Evolutionary conservation across 2,329 filamentous ascomycete species (phyloP).

Genomic region (Plenodomus tracheiphilus): DNA sequence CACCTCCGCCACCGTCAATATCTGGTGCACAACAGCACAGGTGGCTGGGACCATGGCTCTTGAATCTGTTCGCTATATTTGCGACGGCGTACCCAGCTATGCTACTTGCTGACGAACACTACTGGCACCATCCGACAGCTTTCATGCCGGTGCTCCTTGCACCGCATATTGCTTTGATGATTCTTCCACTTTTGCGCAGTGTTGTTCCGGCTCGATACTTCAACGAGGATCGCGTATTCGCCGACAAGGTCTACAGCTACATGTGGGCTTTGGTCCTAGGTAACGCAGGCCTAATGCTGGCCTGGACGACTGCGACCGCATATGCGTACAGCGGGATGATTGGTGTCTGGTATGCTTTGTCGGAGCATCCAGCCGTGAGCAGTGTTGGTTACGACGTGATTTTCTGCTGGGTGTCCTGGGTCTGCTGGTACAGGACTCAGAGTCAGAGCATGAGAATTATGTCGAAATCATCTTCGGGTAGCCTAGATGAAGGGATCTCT

Average conservation of each 20-base stretch:
- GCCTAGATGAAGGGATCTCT: background rate
- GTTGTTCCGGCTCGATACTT: constrained; percentile 26
- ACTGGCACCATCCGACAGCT: constrained; percentile 27
- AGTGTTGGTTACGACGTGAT: constrained; percentile 42
- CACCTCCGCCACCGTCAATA: constrained; percentile 13
- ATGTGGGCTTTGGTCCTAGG: constrained; percentile 26
- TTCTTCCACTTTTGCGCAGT: constrained; percentile 28
- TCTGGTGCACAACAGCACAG: constrained; percentile 10
- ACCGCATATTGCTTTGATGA: constrained; percentile 34
- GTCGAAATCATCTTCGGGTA: background rate
- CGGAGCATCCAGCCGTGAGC: constrained; percentile 41
- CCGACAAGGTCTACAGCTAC: constrained; percentile 25
- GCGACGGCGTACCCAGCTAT: constrained; percentile 24
- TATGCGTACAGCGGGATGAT: constrained; percentile 22
- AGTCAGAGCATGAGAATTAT: background rate
- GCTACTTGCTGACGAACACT: constrained; percentile 29
- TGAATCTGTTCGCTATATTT: constrained; percentile 27
- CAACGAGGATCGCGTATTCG: constrained; percentile 19
- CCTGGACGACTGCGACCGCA: constrained; percentile 13
- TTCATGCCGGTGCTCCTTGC: constrained; percentile 35
- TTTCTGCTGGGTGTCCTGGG: constrained; percentile 44
- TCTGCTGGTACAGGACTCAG: constrained; percentile 31
- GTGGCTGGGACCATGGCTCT: constrained; percentile 34
- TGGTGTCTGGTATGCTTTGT: constrained; percentile 26
- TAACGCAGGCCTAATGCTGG: constrained; percentile 16